Conservation (phyloP, 1,139 yeast genomes). For the Blastobotrys arbuscula region DNA sequence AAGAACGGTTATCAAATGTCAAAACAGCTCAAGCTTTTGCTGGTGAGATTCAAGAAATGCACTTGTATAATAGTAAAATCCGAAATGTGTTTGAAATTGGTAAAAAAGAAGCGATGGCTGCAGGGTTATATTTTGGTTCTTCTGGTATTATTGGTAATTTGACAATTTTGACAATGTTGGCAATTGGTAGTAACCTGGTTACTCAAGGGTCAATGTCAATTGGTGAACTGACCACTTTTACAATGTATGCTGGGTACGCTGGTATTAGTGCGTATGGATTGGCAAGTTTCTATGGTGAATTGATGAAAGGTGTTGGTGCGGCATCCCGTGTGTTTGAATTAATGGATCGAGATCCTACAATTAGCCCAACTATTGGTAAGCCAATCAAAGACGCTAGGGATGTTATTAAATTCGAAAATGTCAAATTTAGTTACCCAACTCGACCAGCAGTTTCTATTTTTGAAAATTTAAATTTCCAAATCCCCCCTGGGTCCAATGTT, state of each 20-base stretch:
- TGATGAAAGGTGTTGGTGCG: slow-evolving; percentile 97
- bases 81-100: slow-evolving; percentile 70
- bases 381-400: slow-evolving; percentile 41
- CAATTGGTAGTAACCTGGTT: slow-evolving; percentile 77
- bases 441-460: slow-evolving; percentile 72
- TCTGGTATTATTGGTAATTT: slow-evolving; percentile 79
- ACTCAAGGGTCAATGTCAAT: slow-evolving; percentile 64
- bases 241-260: slow-evolving; percentile 90
- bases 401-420: slow-evolving; percentile 56
- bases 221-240: slow-evolving; percentile 88
- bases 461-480: slow-evolving; percentile 54
- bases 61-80: slow-evolving; percentile 61
- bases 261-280: slow-evolving; percentile 87
- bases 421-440: slow-evolving; percentile 79
- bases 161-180: slow-evolving; percentile 68
- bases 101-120: slow-evolving; percentile 68
- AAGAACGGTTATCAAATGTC: slow-evolving; percentile 82
- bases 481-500: slow-evolving; percentile 79
- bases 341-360: slow-evolving; percentile 66
- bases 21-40: slow-evolving; percentile 86
- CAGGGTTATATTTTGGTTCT: slow-evolving; percentile 60
- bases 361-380: slow-evolving; percentile 57
- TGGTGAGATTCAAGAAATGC: slow-evolving; percentile 65
- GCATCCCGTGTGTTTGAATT: slow-evolving; percentile 88
- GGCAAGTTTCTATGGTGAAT: slow-evolving; percentile 84